These are phyloP conservation scores for Croton setiger DNA, from an alignment of 441 rosid species.

Conservation along the genomic window DNA sequence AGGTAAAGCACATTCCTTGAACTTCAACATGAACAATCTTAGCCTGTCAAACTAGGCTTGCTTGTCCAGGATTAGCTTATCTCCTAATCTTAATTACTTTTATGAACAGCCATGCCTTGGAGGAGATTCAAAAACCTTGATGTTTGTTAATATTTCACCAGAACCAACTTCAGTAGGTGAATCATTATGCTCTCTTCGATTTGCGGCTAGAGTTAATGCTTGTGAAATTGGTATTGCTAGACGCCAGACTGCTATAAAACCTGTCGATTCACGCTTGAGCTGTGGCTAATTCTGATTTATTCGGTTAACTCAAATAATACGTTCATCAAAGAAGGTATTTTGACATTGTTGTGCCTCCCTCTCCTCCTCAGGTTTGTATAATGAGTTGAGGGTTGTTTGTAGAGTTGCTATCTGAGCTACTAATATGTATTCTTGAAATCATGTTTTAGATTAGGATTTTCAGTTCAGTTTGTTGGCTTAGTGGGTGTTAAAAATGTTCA, in stretches of 20 bases:
- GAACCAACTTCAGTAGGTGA: slow-evolving; percentile 85
- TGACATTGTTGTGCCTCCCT: background rate
- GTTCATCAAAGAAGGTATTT: slow-evolving; percentile 6
- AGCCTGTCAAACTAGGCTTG: too few species aligned
- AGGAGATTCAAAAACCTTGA: slow-evolving; percentile 92
- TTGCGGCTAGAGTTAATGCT: slow-evolving; percentile 96
- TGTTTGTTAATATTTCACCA: slow-evolving; percentile 94
- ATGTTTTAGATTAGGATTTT: slow-evolving; percentile 7
- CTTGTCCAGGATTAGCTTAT: background rate
- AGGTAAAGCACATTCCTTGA: slow-evolving; percentile 41
- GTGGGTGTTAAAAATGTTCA: slow-evolving; percentile 12
- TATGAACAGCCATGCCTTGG: slow-evolving; percentile 93
- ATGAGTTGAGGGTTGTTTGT: slow-evolving; percentile 6
- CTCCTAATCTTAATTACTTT: slow-evolving; percentile 8
- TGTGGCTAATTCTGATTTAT: slow-evolving; percentile 19
- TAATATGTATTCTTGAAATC: slow-evolving; percentile 26
- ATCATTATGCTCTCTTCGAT: slow-evolving; percentile 88
- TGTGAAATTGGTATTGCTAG: slow-evolving; percentile 95
- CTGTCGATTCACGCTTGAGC: slow-evolving; percentile 41
- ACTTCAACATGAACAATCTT: background rate
- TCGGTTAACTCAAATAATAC: slow-evolving; percentile 10
- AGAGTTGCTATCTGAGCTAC: slow-evolving; percentile 11
- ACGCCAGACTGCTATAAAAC: slow-evolving; percentile 62
- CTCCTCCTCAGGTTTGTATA: slow-evolving; percentile 11
- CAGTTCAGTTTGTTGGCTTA: slow-evolving; percentile 13